Conservation (phyloP, 805 yeast species). For the Saccharomycopsis sp. region DNA sequence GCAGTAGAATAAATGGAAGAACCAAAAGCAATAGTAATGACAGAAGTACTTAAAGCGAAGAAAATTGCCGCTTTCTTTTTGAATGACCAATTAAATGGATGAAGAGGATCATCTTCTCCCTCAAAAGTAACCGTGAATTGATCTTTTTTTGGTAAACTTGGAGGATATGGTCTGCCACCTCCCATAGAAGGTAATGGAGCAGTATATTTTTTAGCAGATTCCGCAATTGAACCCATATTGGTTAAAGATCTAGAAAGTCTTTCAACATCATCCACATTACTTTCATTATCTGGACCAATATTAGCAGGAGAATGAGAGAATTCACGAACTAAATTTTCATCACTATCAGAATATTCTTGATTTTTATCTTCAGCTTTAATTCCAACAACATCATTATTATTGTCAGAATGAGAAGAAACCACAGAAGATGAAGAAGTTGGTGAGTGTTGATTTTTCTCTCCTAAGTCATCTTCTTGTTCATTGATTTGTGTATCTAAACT, state of each 20-base stretch:
- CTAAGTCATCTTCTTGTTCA: too few species aligned
- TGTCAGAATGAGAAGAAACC: too few species aligned
- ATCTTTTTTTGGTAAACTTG: slow-evolving; percentile 42
- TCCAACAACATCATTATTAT: too few species aligned
- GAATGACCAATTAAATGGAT: slow-evolving; percentile 70
- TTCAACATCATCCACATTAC: slow-evolving; percentile 23
- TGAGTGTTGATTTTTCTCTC: too few species aligned
- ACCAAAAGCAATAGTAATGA: slow-evolving; percentile 56
- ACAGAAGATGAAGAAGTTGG: too few species aligned
- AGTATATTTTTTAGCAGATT: slow-evolving; percentile 23
- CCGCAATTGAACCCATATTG: slow-evolving; percentile 22
- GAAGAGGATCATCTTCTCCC: slow-evolving; percentile 70
- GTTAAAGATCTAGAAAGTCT: slow-evolving; percentile 34
- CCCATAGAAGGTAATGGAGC: slow-evolving; percentile 53
- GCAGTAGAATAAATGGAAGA: slow-evolving; percentile 76
- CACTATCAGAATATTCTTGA: not conserved
- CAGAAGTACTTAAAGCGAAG: slow-evolving; percentile 35
- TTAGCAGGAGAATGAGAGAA: slow-evolving; percentile 4
- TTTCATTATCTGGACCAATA: slow-evolving; percentile 14
- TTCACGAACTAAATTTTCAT: not conserved
- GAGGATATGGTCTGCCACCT: slow-evolving; percentile 52
- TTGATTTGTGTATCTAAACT: too few species aligned
- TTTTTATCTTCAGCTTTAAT: too few species aligned
- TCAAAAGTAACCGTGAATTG: slow-evolving; percentile 60
- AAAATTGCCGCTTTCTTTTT: slow-evolving; percentile 34